phyloP scores from a whole-genome alignment of 1,284 basidiomycete species.

The Wallemia hederae region DNA sequence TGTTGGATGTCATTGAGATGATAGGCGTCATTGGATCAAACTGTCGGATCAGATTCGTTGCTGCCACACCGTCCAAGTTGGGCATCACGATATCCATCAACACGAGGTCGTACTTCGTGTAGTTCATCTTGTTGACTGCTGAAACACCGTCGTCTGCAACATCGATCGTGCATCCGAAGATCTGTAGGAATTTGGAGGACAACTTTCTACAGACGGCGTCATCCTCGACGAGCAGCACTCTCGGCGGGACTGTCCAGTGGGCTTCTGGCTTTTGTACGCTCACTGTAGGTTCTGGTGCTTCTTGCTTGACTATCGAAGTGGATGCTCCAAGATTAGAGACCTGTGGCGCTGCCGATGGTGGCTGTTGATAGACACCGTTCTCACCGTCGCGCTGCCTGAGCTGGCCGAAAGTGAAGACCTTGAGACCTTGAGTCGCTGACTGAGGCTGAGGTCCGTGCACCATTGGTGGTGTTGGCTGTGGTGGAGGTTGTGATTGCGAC shows the following conservation, averaged over 20 bases:
- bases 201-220: slow-evolving; percentile 68
- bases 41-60: slow-evolving; percentile 71
- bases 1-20: slow-evolving; percentile 88
- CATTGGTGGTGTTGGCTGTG: not conserved
- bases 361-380: not conserved
- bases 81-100: slow-evolving; percentile 93
- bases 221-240: slow-evolving; percentile 78
- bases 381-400: slow-evolving; percentile 26
- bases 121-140: slow-evolving; percentile 84
- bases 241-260: slow-evolving; percentile 51
- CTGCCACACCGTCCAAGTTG: slow-evolving; percentile 61
- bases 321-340: not conserved
- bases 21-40: slow-evolving; percentile 86
- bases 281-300: not conserved
- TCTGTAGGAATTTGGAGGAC: slow-evolving; percentile 73
- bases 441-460: no score
- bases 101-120: slow-evolving; percentile 73
- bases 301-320: not conserved
- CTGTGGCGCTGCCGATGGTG: slow-evolving; percentile 6
- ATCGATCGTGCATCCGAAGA: slow-evolving; percentile 82
- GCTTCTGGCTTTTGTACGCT: not conserved
- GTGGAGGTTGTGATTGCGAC: not conserved
- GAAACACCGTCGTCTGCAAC: slow-evolving; percentile 76
- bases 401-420: slow-evolving; percentile 55
- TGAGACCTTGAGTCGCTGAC: slow-evolving; percentile 24